phyloP scores from a whole-genome alignment of 1,139 yeast species.

The Protomyces macrosporus region DNA sequence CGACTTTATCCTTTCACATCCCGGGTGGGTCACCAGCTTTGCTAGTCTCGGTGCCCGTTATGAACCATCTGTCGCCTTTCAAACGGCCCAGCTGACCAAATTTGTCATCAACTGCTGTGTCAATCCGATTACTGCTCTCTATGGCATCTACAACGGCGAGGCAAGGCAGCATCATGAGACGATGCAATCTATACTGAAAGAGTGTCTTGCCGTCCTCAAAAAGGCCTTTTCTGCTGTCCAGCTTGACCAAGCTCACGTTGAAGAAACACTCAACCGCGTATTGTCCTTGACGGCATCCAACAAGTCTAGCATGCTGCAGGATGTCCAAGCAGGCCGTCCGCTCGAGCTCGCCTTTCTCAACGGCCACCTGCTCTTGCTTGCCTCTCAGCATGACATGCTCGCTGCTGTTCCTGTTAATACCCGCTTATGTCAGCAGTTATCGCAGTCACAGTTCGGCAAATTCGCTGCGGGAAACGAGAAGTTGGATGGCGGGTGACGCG shows the following conservation, averaged over 20 bases:
- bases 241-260: slow-evolving; percentile 46
- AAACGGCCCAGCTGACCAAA: slow-evolving; percentile 57
- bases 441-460: neutral
- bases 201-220: slow-evolving; percentile 24
- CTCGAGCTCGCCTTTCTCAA: slow-evolving; percentile 80
- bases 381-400: slow-evolving; percentile 34
- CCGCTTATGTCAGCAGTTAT: neutral
- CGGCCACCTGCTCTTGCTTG: slow-evolving; percentile 60
- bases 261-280: slow-evolving; percentile 47
- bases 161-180: slow-evolving; percentile 30
- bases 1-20: slow-evolving; percentile 38
- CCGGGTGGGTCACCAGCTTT: neutral
- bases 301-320: slow-evolving; percentile 86
- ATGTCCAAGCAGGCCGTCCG: slow-evolving; percentile 52
- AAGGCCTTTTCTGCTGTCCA: slow-evolving; percentile 33
- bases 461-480: neutral
- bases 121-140: slow-evolving; percentile 65
- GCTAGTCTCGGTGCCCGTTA: neutral
- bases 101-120: slow-evolving; percentile 68
- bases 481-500: no score
- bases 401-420: neutral
- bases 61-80: neutral
- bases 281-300: slow-evolving; percentile 51
- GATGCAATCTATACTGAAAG: slow-evolving; percentile 34
- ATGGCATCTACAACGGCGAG: slow-evolving; percentile 66